phyloP scores from a whole-genome alignment of 257 asterid species.

The Solanum infundibuliforme region DNA sequence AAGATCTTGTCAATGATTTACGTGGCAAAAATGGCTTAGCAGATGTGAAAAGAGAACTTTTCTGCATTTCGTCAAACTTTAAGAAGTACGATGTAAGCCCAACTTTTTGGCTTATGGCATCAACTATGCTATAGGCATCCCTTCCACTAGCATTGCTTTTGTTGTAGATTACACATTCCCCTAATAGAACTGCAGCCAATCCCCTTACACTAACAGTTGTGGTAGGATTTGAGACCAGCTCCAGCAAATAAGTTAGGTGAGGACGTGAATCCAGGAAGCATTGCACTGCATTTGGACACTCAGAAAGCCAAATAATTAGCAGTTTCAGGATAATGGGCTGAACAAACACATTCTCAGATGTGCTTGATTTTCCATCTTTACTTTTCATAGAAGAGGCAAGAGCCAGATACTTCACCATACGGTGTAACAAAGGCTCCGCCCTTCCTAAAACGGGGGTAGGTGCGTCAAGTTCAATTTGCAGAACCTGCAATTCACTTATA shows the following conservation, averaged over 20 bases:
- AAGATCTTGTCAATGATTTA: slow-evolving; percentile 71
- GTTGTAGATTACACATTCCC: slow-evolving; percentile 64
- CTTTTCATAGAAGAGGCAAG: slow-evolving; percentile 64
- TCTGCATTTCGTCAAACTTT: slow-evolving; percentile 76
- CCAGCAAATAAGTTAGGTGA: slow-evolving; percentile 79
- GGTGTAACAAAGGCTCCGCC: slow-evolving; percentile 82
- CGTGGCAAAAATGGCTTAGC: slow-evolving; percentile 48
- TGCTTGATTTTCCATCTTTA: slow-evolving; percentile 53
- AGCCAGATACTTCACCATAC: slow-evolving; percentile 82
- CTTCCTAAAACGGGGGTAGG: slow-evolving; percentile 57
- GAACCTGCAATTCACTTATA: slow-evolving; percentile 49
- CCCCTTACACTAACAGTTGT: slow-evolving; percentile 57
- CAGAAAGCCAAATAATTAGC: slow-evolving; percentile 65
- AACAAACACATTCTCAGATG: slow-evolving; percentile 29
- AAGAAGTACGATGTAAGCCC: slow-evolving; percentile 67
- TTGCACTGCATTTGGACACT: slow-evolving; percentile 76
- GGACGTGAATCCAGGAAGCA: slow-evolving; percentile 83
- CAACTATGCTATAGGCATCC: slow-evolving; percentile 60
- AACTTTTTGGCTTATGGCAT: slow-evolving; percentile 67
- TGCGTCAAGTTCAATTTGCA: slow-evolving; percentile 67
- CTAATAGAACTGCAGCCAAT: slow-evolving; percentile 67
- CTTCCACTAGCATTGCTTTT: slow-evolving; percentile 39
- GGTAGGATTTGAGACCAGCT: slow-evolving; percentile 52
- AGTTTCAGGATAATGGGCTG: slow-evolving; percentile 78
- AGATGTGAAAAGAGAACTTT: slow-evolving; percentile 52